Evolutionary conservation across 108 stramenopile species (phyloP).

Genomic region (Nitzschia putrida): DNA sequence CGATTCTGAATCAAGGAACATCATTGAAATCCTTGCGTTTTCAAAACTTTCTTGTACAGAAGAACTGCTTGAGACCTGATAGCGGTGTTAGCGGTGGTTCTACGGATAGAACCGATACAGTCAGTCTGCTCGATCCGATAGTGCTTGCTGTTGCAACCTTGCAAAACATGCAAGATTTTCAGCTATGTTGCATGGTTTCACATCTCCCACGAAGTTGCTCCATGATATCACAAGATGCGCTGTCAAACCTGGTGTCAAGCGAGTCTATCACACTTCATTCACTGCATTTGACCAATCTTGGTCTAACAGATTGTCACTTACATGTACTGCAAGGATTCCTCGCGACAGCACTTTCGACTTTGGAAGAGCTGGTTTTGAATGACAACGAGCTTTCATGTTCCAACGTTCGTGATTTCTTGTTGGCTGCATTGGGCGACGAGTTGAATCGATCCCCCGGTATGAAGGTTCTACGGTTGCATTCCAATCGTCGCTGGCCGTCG

Average conservation of each 20-base stretch:
- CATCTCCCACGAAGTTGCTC: not conserved
- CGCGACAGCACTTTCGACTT: not conserved
- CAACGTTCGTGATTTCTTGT: not conserved
- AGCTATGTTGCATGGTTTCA: not conserved
- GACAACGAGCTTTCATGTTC: not conserved
- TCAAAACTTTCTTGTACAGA: not conserved
- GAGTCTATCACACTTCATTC: not conserved
- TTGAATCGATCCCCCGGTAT: not conserved
- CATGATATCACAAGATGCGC: not conserved
- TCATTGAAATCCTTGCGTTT: not conserved
- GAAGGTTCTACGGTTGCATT: not conserved
- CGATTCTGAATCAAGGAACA: not conserved
- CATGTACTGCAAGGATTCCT: not conserved
- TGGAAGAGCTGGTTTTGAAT: not conserved
- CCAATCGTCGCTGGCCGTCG: not conserved
- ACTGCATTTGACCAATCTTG: not conserved
- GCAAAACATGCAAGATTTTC: not conserved
- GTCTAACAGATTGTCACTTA: not conserved
- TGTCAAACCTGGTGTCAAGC: not conserved
- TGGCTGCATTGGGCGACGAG: not conserved
- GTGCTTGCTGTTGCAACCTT: not conserved
- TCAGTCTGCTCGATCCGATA: not conserved
- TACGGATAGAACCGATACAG: too few relatives aligned
- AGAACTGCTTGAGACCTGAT: too few relatives aligned
- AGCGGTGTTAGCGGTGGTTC: too few relatives aligned